A percentile compares a stretch with the other conserved stretches of the same genome.
Conservation (phyloP, 2,329 filamentous ascomycete species). For the Colletotrichum neosansevieriae region DNA sequence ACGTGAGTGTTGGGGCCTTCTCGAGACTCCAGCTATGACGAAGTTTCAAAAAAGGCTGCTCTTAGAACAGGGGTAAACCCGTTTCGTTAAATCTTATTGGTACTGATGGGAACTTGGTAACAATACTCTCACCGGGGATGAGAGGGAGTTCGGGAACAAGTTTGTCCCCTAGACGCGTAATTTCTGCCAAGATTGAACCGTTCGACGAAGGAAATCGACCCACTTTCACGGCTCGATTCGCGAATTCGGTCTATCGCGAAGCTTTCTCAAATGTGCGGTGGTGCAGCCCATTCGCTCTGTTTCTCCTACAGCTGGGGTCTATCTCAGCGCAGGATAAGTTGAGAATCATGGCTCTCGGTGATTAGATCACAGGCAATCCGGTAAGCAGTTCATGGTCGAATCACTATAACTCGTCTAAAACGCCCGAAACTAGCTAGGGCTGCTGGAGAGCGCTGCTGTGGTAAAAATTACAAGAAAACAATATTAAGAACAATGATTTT, state of each 20-base stretch:
- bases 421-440: conserved; percentile 34
- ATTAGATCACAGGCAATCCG: conserved; percentile 46
- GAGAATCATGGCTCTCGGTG: conserved; percentile 45
- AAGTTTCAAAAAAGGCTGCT: too few relatives aligned
- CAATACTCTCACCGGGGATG: too few relatives aligned
- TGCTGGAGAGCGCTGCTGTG: conserved; percentile 52
- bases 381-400: conserved; percentile 25
- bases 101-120: too few relatives aligned
- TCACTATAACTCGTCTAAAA: not conserved
- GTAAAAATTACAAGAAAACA: conserved; percentile 46
- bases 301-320: not conserved
- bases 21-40: too few relatives aligned
- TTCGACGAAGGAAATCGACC: not conserved
- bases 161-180: too few relatives aligned
- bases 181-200: too few relatives aligned
- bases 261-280: not conserved
- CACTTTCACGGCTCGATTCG: not conserved
- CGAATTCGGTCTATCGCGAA: not conserved
- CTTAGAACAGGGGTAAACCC: too few relatives aligned
- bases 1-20: too few relatives aligned
- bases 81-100: too few relatives aligned
- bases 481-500: conserved; percentile 50
- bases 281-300: not conserved
- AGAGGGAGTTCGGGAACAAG: too few relatives aligned
- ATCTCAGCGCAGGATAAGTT: conserved; percentile 13